Evolutionary conservation across 2,329 filamentous ascomycete genomes (phyloP), one percentile per base, ranked within the genome.

Genomic region (Aureobasidium sp.): DNA sequence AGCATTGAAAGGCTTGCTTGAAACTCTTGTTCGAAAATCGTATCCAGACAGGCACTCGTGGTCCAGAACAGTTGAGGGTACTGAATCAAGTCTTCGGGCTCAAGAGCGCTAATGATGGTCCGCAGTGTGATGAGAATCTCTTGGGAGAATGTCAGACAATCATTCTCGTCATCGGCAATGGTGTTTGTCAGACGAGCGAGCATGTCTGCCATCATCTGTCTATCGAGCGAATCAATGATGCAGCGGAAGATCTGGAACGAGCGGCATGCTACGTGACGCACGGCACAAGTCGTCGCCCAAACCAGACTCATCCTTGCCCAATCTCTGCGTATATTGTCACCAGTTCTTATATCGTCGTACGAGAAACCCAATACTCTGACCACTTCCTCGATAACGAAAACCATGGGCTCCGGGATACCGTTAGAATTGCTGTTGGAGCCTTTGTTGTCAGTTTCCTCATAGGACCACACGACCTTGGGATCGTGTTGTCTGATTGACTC

Each of bases 51-150:
- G 12, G 94, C 94, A 69, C 92, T 97, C 0, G 90, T 96, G 0
- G 93, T 96, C 95, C 95, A 99, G 75, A 99, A 97, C 0, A 99
- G 79, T 70, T 97, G 93, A 1, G 94, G 94, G 67, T 96, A 97
- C n/a, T 87, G 86, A 52, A 96, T 76, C 1, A 99, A 81, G 71
- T 92, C 88, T 41, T 88, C 84, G 0, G 88, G 82, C 22, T 92
- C 87, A 31, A 97, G 78, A 61, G 93, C 94, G 67, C 86, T 84
- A 62, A 99, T 96, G 48, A 99, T 88, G 0, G 91, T 91, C 71
- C 95, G 92, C 57, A 99, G 75, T 0, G 95, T 99, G 0, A 92
- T 97, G 59, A 99, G 76, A 62, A 99, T 97, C 72, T 99, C 95
- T 87, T 97, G 93, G 0, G 94, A 95, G 70, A 99, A 99, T 0